Conservation (phyloP, 2,329 filamentous ascomycete genomes). For the Trichophyton benhamiae region DNA sequence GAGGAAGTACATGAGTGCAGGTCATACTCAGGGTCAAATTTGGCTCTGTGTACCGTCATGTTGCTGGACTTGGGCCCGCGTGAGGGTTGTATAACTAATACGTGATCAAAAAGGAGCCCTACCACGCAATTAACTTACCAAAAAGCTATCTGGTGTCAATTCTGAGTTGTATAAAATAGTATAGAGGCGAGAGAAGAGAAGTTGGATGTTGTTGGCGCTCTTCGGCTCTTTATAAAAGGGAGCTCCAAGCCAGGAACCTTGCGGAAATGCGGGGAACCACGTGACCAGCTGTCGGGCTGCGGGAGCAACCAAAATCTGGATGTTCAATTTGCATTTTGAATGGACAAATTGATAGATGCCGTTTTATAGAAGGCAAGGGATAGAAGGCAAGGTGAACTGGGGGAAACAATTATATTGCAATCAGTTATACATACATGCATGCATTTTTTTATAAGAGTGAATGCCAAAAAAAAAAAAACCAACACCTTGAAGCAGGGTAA, state of each 20-base stretch:
- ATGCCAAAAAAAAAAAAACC: neutral
- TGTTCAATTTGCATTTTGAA: neutral
- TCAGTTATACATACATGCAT: neutral
- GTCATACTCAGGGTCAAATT: slow-evolving; percentile 32
- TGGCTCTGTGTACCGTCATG: slow-evolving; percentile 31
- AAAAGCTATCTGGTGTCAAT: neutral
- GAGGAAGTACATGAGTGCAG: neutral
- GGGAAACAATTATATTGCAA: neutral
- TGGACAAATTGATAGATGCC: neutral
- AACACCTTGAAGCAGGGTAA: neutral
- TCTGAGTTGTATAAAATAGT: neutral
- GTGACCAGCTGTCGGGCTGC: neutral
- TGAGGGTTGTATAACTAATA: neutral
- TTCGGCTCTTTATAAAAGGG: neutral
- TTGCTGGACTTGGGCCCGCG: slow-evolving; percentile 10
- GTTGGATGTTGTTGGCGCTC: neutral
- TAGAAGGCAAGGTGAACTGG: neutral
- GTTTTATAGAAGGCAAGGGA: neutral
- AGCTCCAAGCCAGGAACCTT: neutral
- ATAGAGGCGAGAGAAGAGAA: neutral
- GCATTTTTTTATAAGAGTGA: neutral
- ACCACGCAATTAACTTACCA: neutral
- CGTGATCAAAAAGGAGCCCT: neutral
- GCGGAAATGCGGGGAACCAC: neutral
- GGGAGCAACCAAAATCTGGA: neutral